A percentile compares a stretch with the other conserved stretches of the same genome.
Conservation (phyloP, 768 basidiomycete species). For the Russula sp. region DNA sequence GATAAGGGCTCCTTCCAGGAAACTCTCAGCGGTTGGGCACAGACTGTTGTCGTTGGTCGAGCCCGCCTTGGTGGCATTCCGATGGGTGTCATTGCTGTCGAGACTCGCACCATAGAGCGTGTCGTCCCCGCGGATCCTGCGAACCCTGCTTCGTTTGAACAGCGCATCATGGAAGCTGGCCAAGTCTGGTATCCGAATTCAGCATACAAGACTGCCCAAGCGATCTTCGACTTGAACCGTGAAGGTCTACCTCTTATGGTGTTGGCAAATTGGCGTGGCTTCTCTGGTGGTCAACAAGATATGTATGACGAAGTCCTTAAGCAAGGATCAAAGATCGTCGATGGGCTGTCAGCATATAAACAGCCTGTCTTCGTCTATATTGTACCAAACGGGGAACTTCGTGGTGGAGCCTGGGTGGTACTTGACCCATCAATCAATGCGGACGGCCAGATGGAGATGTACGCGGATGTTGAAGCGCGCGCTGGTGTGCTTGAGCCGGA, state of each 20-base stretch:
- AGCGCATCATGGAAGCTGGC: slow-evolving; percentile 98
- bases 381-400: slow-evolving; percentile 95
- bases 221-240: slow-evolving; percentile 97
- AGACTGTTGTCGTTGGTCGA: slow-evolving; percentile 96
- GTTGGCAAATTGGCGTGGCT: slow-evolving; percentile 99
- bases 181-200: slow-evolving; percentile 99
- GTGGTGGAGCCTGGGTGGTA: slow-evolving; percentile 99
- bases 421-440: slow-evolving; percentile 96
- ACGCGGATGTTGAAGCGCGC: slow-evolving; percentile 90
- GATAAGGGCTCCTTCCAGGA: slow-evolving; percentile 98
- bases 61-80: slow-evolving; percentile 96
- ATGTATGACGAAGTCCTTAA: slow-evolving; percentile 98
- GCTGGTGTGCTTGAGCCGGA: slow-evolving; percentile 97
- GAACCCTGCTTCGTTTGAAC: slow-evolving; percentile 93
- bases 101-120: slow-evolving; percentile 95
- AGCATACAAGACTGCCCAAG: slow-evolving; percentile 98
- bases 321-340: slow-evolving; percentile 97
- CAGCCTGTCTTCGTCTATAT: slow-evolving; percentile 98
- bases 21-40: slow-evolving; percentile 97
- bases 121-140: slow-evolving; percentile 97
- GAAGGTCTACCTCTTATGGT: slow-evolving; percentile 96
- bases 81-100: slow-evolving; percentile 96
- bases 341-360: slow-evolving; percentile 94
- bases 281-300: slow-evolving; percentile 99
- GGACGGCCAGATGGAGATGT: slow-evolving; percentile 95